phyloP scores from a whole-genome alignment of 176 grass and related monocot species.

The Thinopyrum elongatum region DNA sequence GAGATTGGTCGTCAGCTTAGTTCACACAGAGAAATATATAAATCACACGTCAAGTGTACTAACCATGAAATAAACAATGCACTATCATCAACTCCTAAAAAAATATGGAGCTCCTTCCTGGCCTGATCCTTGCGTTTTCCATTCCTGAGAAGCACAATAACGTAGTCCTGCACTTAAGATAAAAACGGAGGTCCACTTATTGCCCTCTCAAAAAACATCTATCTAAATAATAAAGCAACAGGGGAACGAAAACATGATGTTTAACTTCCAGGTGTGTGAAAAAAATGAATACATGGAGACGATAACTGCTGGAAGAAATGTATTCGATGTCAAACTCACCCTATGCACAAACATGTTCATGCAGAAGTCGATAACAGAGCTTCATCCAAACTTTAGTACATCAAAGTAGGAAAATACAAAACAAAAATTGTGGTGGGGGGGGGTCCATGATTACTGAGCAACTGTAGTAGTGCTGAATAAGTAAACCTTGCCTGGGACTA shows the following conservation, averaged over 20 bases:
- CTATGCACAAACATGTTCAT: neutral
- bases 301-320: slow-evolving; percentile 18
- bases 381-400: neutral
- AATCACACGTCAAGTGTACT: neutral
- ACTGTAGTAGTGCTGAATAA: slow-evolving; percentile 7
- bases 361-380: slow-evolving; percentile 4
- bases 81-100: slow-evolving; percentile 46
- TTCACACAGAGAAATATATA: neutral
- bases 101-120: slow-evolving; percentile 48
- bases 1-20: neutral
- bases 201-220: slow-evolving; percentile 8
- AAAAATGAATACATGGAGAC: neutral
- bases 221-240: slow-evolving; percentile 18
- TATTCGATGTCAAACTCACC: neutral
- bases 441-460: neutral
- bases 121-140: slow-evolving; percentile 44
- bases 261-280: neutral
- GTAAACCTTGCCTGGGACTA: neutral
- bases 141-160: slow-evolving; percentile 57
- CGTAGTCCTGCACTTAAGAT: slow-evolving; percentile 71
- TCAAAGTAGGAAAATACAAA: neutral
- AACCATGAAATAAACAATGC: slow-evolving; percentile 69
- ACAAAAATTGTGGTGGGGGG: no score
- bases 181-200: slow-evolving; percentile 29
- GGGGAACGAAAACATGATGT: neutral